A percentile compares a stretch with the other conserved stretches of the same genome.
These are phyloP conservation scores for Trichoderma sp. DNA, from an alignment of 2,329 filamentous ascomycete species.

Conservation along the genomic window DNA sequence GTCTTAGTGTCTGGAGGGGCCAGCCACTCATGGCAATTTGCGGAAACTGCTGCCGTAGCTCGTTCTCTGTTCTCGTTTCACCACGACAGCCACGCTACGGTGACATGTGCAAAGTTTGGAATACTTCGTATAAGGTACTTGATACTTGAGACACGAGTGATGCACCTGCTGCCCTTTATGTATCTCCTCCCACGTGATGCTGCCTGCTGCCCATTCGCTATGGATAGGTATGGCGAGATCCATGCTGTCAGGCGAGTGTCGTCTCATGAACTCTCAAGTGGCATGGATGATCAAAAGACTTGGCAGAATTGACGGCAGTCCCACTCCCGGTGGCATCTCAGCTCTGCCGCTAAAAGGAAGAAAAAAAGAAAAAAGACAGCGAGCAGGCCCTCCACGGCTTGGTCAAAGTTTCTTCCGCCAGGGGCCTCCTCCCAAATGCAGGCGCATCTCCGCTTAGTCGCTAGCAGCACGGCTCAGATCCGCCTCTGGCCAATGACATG, in stretches of 20 bases:
- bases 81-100: background rate
- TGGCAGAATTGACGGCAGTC: background rate
- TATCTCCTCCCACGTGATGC: background rate
- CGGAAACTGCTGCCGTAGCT: background rate
- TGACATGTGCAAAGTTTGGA: background rate
- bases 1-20: background rate
- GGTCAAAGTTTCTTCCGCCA: background rate
- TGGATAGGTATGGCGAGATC: background rate
- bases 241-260: background rate
- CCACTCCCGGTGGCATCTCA: background rate
- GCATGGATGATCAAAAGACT: background rate
- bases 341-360: background rate
- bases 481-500: constrained; percentile 14
- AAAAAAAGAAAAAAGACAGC: background rate
- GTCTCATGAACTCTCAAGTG: background rate
- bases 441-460: background rate
- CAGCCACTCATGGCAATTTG: background rate
- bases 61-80: background rate
- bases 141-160: background rate
- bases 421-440: background rate
- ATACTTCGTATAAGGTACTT: background rate
- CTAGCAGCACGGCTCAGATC: constrained; percentile 14
- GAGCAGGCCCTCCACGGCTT: background rate
- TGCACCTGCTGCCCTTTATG: background rate
- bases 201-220: background rate